phyloP scores from a whole-genome alignment of 176 grass and related monocot species.

The Poa annua region DNA sequence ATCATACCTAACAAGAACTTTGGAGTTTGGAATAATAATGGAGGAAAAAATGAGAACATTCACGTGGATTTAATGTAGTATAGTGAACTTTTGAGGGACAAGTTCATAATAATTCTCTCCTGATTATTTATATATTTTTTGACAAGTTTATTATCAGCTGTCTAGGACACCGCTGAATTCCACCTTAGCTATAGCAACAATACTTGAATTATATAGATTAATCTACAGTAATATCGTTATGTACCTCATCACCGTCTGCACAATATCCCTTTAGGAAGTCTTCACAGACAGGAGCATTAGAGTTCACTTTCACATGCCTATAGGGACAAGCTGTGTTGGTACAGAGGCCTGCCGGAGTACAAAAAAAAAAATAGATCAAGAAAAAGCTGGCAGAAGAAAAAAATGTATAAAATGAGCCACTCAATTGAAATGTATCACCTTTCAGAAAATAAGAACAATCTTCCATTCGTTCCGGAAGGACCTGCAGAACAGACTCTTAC shows the following conservation, averaged over 20 bases:
- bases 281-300: constrained; percentile 80
- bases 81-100: no score
- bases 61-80: no score
- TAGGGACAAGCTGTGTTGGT: constrained; percentile 86
- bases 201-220: constrained; percentile 1
- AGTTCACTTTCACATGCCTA: constrained; percentile 95
- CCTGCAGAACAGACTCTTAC: constrained; percentile 57
- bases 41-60: no score
- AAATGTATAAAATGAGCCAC: constrained; percentile 6
- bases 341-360: constrained; percentile 69
- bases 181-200: constrained; percentile 9
- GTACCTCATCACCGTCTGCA: constrained; percentile 94
- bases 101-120: constrained; percentile 1
- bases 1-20: no score
- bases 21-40: no score
- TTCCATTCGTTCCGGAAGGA: constrained; percentile 94
- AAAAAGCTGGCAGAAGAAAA: constrained; percentile 10
- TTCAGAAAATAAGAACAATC: constrained; percentile 97
- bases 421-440: constrained; percentile 63
- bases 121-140: neutral
- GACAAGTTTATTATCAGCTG: neutral
- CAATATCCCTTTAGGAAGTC: constrained; percentile 91
- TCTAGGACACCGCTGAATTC: constrained; percentile 5
- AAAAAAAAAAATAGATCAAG: constrained; percentile 40
- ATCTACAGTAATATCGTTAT: constrained; percentile 36